Base-by-base conservation (phyloP, 139 green algal genomes). In the Nannochloris sp. region DNA sequence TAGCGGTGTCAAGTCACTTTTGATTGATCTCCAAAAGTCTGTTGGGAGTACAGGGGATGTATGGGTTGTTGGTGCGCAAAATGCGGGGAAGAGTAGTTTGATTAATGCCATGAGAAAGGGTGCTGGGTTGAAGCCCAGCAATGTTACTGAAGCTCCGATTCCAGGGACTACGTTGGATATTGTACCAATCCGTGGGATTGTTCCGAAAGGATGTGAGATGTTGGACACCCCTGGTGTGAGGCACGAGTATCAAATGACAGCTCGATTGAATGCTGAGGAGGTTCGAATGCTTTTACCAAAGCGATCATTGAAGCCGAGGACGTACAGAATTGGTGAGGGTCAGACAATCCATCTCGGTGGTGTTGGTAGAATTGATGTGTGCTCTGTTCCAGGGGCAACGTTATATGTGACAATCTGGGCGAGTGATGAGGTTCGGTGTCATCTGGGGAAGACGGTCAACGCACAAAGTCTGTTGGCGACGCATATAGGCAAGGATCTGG, bases 191-290 rank as follows among this genome's bases (percentile, higher is more conserved):
- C 46, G 71, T 1, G 85, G 84, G 13, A 49, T 99, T 51, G 84
- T 96, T 63, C 81, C 87, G 17, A 67, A 73, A 11, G 68, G 79
- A 8, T 91, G 66, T 49, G 72, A 73, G 36, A 79, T 93, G 66
- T 77, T 93, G 62, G 93, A 99, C 83, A 99, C 93, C 0, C 93
- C 93, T 12, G 93, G 92, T n/a, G 85, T 99, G 49, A 71, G 82
- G 4, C 93, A 99, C 62, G n/a, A 63, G 0, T 81, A 89, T 74
- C 93, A 97, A 77, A 70, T 95, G 11, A 84, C 85, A 4, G 65
- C 70, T 20, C 33, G 69, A 8, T 72, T 98, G 8, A 75, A 20
- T 3, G 33, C 75, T 2, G 87, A 92, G 13, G 91, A 96, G 74
- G 79, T 93, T 65, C 53, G 62, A 10, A 79, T 86, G 80, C 64